Conservation (phyloP, 2,329 filamentous ascomycete genomes). For the Trichoderma sp. region DNA sequence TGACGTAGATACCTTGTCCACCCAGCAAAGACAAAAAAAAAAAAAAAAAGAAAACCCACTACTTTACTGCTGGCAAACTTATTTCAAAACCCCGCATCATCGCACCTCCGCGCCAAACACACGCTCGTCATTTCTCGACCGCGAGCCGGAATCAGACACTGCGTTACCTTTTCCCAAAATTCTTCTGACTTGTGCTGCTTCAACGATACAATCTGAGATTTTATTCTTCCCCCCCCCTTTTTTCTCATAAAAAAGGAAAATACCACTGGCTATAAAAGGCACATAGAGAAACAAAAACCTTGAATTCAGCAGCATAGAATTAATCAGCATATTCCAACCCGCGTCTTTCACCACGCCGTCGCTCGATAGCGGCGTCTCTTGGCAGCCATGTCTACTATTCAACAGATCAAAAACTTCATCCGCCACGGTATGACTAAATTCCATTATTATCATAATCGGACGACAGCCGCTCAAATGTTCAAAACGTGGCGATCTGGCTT, state of each 20-base stretch:
- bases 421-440: constrained; percentile 69
- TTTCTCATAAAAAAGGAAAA: background rate
- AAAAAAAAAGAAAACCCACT: background rate
- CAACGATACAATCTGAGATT: background rate
- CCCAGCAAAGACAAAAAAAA: background rate
- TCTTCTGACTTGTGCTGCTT: background rate
- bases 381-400: constrained; percentile 70
- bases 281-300: background rate
- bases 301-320: constrained; percentile 1
- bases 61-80: constrained; percentile 11
- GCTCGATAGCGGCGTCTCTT: constrained; percentile 32
- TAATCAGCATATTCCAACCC: constrained; percentile 4
- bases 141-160: constrained; percentile 1
- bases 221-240: background rate
- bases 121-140: constrained; percentile 5
- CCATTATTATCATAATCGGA: background rate
- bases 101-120: constrained; percentile 8
- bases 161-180: background rate
- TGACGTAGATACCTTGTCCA: background rate
- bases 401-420: constrained; percentile 98
- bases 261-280: background rate
- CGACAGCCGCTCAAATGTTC: background rate
- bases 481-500: constrained; percentile 1
- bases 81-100: constrained; percentile 29
- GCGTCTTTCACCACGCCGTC: constrained; percentile 25